Percentiles rank a stretch among this genome's conserved stretches.
Evolutionary conservation across 192 early-diverging fungal species (phyloP).

Genomic region (Lobosporangium transversale): DNA sequence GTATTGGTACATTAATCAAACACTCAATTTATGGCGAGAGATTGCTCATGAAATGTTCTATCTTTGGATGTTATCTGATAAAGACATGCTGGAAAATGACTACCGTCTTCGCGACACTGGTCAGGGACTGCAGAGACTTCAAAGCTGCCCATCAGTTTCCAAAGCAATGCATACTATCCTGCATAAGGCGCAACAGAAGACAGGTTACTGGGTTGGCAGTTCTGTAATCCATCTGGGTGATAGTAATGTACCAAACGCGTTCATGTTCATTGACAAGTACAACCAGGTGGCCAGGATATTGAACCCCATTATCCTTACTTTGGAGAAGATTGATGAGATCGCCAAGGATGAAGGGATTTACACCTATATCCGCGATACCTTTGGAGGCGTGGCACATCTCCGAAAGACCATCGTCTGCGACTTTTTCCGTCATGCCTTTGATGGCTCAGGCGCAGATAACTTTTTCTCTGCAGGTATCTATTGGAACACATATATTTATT

Average conservation of each 20-base stretch:
- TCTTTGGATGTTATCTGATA: conserved; percentile 92
- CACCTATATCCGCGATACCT: conserved; percentile 75
- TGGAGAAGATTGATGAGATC: conserved; percentile 77
- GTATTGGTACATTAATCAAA: conserved; percentile 84
- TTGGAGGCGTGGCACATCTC: conserved; percentile 69
- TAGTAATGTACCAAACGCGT: conserved; percentile 97
- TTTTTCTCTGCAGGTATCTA: conserved; percentile 86
- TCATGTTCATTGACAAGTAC: conserved; percentile 99
- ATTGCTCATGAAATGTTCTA: conserved; percentile 98
- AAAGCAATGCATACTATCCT: conserved; percentile 90
- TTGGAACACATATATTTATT: neutral
- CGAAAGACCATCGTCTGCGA: conserved; percentile 85
- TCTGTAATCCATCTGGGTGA: conserved; percentile 98
- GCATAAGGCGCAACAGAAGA: conserved; percentile 84
- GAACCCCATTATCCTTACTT: conserved; percentile 81
- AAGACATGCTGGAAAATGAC: conserved; percentile 83
- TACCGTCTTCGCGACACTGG: conserved; percentile 97
- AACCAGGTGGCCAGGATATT: conserved; percentile 98
- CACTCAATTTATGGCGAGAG: conserved; percentile 94
- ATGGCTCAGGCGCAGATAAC: conserved; percentile 94
- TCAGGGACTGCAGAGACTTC: conserved; percentile 96
- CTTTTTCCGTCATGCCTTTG: conserved; percentile 97
- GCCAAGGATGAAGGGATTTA: conserved; percentile 66
- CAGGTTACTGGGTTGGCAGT: conserved; percentile 92
- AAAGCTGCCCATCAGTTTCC: conserved; percentile 85